Evolutionary conservation across 2,329 filamentous ascomycete species (phyloP), one percentile per base, ranked within the genome.

Genomic region (Diaporthe destruens): DNA sequence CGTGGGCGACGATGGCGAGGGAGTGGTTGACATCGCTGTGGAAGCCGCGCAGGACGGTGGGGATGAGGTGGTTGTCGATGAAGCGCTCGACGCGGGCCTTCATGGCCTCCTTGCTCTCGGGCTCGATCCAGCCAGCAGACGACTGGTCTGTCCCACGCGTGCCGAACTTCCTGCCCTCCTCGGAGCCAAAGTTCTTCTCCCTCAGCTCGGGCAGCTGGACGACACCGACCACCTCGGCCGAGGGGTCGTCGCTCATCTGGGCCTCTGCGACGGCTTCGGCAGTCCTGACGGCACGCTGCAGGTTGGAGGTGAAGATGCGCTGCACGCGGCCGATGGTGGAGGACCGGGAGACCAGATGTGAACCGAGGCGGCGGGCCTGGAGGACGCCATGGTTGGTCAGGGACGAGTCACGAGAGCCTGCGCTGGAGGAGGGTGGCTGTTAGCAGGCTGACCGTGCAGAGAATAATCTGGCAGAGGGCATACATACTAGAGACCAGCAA

Each of bases 321-420:
- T 85, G 87, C 76, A 94, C 77, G 9, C 78, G 75, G 23, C 78
- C 77, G 74, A 81, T 75, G 32, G 55, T 23, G 12, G 76, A 56
- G 36, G 72, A 55, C 44, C 78, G 79, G 23, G 77, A 74, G 1
- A 83, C 82, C 7, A 97, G 88, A 77, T 93, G 86, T 20, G 86
- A 80, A 36, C 90, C 94, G 0, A 98, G 86, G 39, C 90, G 89
- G 56, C 87, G 89, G n/a, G 93, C 90, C 81, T 98, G 95, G 63
- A 95, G 87, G 67, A 92, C 88, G 71, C 95, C 95, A 82, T 98
- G 94, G 75, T 90, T 91, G 32, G 95, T 97, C 77, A 98, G 85
- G 53, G 90, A 85, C 1, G 94, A 96, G 82, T 98, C 94, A 80
- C 91, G 93, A 67, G 90, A 89, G 73, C 95, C 95, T 77, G 95